Evolutionary conservation across 2,329 filamentous ascomycete genomes (phyloP).

Genomic region (Hypoxylon sp.): DNA sequence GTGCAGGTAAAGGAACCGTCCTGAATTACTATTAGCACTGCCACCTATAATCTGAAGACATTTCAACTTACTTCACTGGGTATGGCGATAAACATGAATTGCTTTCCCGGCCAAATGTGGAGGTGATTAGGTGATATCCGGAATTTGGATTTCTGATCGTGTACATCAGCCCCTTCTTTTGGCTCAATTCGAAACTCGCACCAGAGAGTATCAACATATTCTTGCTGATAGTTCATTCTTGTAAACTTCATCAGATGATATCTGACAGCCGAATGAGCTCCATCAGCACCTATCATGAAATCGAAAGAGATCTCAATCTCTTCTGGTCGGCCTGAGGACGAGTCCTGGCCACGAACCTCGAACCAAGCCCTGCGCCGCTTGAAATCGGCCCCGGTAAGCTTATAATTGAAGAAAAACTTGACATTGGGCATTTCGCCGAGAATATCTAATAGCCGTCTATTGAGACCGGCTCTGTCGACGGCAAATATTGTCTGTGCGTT

Average conservation of each 20-base stretch:
- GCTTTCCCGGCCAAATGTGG: conserved; percentile 95
- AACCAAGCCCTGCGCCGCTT: conserved; percentile 87
- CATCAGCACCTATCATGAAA: conserved; percentile 93
- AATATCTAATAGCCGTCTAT: conserved; percentile 85
- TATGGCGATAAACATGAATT: conserved; percentile 99
- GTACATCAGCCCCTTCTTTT: conserved; percentile 49
- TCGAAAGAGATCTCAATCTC: conserved; percentile 92
- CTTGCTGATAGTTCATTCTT: conserved; percentile 90
- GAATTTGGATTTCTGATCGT: conserved; percentile 67
- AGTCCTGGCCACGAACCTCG: conserved; percentile 67
- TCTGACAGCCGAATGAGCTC: conserved; percentile 90
- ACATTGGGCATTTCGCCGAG: conserved; percentile 90
- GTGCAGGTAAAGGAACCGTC: conserved; percentile 97
- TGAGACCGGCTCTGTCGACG: conserved; percentile 86
- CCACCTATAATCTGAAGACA: background rate
- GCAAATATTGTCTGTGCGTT: conserved; percentile 80
- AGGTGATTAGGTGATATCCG: conserved; percentile 91
- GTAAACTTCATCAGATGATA: conserved; percentile 97
- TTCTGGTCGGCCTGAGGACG: conserved; percentile 62
- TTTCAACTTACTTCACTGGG: conserved; percentile 71
- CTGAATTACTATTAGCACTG: conserved; percentile 56
- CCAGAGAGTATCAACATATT: conserved; percentile 97
- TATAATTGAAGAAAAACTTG: conserved; percentile 92
- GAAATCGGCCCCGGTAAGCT: conserved; percentile 92
- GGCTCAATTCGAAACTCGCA: conserved; percentile 91